These are phyloP conservation scores for Diaporthe sp. DNA, from an alignment of 2,329 filamentous ascomycete genomes.

Conservation along the genomic window DNA sequence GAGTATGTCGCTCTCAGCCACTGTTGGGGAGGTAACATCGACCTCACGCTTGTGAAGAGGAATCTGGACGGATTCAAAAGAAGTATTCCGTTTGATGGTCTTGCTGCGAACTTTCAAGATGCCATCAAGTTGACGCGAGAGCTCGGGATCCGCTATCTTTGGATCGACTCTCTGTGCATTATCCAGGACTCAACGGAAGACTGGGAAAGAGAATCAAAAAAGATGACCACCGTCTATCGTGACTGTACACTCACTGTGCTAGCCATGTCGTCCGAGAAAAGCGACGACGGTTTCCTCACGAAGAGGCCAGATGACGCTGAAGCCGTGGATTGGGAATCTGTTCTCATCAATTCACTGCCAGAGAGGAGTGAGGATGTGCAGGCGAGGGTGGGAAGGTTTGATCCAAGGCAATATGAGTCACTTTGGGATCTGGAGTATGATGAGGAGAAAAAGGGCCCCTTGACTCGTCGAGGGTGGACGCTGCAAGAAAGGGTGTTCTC, in stretches of 20 bases:
- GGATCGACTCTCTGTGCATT: conserved; percentile 26
- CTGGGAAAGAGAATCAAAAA: conserved; percentile 5
- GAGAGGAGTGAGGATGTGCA: background rate
- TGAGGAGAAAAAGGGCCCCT: background rate
- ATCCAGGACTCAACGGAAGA: background rate
- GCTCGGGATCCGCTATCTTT: conserved; percentile 12
- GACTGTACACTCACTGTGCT: conserved; percentile 5
- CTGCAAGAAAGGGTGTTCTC: conserved; percentile 9
- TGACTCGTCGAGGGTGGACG: conserved; percentile 7
- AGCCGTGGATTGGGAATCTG: background rate
- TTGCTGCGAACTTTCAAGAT: conserved; percentile 22
- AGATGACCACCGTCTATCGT: conserved; percentile 9
- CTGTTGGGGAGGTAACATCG: conserved; percentile 13
- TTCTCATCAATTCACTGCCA: background rate
- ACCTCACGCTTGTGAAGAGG: background rate
- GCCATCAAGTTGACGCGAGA: conserved; percentile 16
- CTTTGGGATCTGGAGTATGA: background rate
- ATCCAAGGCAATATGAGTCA: background rate
- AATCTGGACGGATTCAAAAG: background rate
- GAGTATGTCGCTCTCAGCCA: conserved; percentile 28
- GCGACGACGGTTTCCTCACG: background rate
- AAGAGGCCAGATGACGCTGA: background rate
- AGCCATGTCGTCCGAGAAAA: background rate
- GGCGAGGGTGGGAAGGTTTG: background rate
- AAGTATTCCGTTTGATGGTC: background rate